Percentiles rank a stretch among this genome's conserved stretches.
Evolutionary conservation across 768 basidiomycete species (phyloP).

Genomic region (Heimioporus sp.): DNA sequence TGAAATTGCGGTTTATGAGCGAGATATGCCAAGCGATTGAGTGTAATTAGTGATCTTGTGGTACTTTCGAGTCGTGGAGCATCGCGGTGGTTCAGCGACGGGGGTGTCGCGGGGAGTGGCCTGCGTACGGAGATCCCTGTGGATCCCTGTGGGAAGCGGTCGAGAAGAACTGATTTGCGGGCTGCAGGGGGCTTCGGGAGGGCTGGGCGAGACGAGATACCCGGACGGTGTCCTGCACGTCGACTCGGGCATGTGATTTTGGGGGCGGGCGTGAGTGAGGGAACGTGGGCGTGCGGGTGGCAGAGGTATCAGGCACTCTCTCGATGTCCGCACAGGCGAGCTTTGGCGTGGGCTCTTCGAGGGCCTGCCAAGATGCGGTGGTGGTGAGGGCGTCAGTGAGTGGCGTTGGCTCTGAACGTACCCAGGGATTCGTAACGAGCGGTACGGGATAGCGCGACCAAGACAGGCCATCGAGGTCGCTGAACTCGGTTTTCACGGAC

Average conservation of each 20-base stretch:
- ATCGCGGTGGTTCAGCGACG: too few species aligned
- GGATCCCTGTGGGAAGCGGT: conserved; percentile 11
- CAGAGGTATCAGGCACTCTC: conserved; percentile 8
- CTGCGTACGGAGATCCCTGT: conserved; percentile 6
- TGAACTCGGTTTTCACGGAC: conserved; percentile 59
- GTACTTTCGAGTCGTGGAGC: not conserved
- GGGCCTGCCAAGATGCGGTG: conserved; percentile 5
- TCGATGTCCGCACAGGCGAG: conserved; percentile 13
- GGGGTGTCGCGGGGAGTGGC: conserved; percentile 11
- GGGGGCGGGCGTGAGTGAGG: not conserved
- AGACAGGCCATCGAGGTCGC: conserved; percentile 57
- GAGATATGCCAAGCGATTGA: conserved; percentile 12
- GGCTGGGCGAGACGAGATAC: conserved; percentile 23
- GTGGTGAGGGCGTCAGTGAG: not conserved
- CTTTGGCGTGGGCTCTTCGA: conserved; percentile 32
- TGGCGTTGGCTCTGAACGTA: conserved; percentile 8
- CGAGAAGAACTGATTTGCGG: conserved; percentile 25
- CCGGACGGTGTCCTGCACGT: conserved; percentile 37
- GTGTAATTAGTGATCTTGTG: conserved; percentile 14
- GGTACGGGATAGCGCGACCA: conserved; percentile 43
- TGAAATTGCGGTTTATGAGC: conserved; percentile 13
- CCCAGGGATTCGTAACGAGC: conserved; percentile 25
- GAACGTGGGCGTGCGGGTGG: conserved; percentile 3
- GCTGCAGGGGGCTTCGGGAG: conserved; percentile 23
- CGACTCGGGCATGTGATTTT: not conserved